Conservation (phyloP, 768 basidiomycete genomes). For the Gelatoporia subvermispora region DNA sequence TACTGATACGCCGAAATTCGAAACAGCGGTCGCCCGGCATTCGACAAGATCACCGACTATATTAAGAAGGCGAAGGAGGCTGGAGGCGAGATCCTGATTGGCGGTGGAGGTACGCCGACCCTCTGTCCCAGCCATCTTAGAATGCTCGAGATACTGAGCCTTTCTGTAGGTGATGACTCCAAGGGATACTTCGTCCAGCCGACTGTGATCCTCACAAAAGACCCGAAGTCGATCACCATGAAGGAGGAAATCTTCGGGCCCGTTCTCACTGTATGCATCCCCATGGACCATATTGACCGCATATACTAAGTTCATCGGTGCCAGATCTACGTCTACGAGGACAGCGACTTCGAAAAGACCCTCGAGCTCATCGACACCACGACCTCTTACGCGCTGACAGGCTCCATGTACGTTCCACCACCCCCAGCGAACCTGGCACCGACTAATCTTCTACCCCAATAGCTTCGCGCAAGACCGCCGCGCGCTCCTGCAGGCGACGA, state of each 20-base stretch:
- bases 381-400: conserved; percentile 89
- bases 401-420: conserved; percentile 65
- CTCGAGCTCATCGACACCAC: conserved; percentile 83
- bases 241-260: conserved; percentile 97
- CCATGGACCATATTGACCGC: not conserved
- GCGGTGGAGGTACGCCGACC: conserved; percentile 60
- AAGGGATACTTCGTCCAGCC: conserved; percentile 93
- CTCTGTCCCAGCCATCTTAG: not conserved
- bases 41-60: conserved; percentile 79
- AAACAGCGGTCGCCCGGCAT: conserved; percentile 75
- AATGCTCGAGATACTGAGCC: not conserved
- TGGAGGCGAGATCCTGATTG: conserved; percentile 86
- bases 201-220: conserved; percentile 88
- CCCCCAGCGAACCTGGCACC: not conserved
- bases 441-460: conserved; percentile 1
- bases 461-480: conserved; percentile 84
- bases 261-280: conserved; percentile 70
- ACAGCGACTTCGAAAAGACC: conserved; percentile 81
- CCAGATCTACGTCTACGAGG: conserved; percentile 85
- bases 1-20: not conserved
- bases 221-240: conserved; percentile 87
- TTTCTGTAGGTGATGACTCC: conserved; percentile 66
- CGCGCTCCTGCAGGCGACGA: conserved; percentile 74
- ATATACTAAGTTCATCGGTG: not conserved
- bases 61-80: conserved; percentile 82